Conservation (phyloP, 495 filamentous ascomycete species). For the Cenococcum geophilum region DNA sequence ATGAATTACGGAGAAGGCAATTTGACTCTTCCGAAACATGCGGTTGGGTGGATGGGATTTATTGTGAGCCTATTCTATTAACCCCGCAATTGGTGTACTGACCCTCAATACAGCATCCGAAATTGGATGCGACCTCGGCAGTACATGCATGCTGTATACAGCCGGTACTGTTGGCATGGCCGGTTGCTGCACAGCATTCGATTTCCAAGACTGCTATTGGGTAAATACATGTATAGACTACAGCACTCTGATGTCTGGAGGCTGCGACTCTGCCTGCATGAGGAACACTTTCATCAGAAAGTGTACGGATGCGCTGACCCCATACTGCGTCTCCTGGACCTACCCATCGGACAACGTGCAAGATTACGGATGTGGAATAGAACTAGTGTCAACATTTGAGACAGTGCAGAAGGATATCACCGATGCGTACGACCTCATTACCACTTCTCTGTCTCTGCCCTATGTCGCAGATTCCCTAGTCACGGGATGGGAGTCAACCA, state of each 20-base stretch:
- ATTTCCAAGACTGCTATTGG: constrained; percentile 27
- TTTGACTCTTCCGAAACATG: constrained; percentile 18
- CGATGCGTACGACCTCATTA: constrained; percentile 2
- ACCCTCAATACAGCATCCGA: constrained; percentile 12
- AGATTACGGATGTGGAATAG: constrained; percentile 23
- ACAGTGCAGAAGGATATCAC: constrained; percentile 17
- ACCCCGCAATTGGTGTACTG: neutral
- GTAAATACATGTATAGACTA: constrained; percentile 26
- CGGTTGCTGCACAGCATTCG: constrained; percentile 23
- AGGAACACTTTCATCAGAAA: constrained; percentile 27
- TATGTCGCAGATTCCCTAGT: constrained; percentile 14
- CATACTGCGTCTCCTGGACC: constrained; percentile 30
- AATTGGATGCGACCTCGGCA: constrained; percentile 11
- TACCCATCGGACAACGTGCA: constrained; percentile 18
- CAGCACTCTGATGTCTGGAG: neutral
- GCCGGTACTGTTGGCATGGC: constrained; percentile 18
- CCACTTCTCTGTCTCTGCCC: constrained; percentile 13
- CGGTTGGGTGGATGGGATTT: constrained; percentile 21
- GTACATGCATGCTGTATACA: constrained; percentile 25
- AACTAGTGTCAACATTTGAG: neutral
- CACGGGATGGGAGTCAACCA: constrained; percentile 12
- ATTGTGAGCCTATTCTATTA: constrained; percentile 5
- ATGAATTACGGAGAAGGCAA: constrained; percentile 18
- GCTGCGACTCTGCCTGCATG: constrained; percentile 16
- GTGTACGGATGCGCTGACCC: constrained; percentile 14